These are phyloP conservation scores for Candida ovalis DNA, from an alignment of 805 yeast genomes.

Conservation along the genomic window DNA sequence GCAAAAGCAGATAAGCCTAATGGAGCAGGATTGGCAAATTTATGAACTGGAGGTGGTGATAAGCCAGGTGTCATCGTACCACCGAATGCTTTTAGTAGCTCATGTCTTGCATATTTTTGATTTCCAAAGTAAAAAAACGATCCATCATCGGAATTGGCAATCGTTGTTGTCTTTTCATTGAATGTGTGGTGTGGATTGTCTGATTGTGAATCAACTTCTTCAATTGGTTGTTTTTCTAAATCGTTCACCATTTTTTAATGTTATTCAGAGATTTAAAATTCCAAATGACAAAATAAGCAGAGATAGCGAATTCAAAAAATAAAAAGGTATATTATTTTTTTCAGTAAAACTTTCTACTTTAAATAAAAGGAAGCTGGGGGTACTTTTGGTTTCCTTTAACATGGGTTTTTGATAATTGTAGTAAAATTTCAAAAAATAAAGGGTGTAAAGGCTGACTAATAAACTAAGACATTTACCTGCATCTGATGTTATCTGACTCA, in stretches of 20 bases:
- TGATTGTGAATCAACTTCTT: conserved; percentile 12
- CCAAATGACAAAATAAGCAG: no score
- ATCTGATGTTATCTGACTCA: no score
- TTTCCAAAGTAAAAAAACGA: conserved; percentile 70
- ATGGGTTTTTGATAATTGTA: no score
- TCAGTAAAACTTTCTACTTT: no score
- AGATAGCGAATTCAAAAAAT: no score
- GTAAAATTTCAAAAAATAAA: no score
- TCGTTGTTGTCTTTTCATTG: conserved; percentile 18
- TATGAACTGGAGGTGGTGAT: conserved; percentile 52
- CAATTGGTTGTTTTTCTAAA: conserved; percentile 19
- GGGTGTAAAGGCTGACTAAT: no score
- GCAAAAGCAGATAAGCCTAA: conserved; percentile 72
- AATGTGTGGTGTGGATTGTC: conserved; percentile 21
- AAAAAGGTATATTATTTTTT: no score
- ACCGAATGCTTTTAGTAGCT: conserved; percentile 67
- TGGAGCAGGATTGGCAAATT: conserved; percentile 73
- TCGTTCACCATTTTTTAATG: conserved; percentile 6
- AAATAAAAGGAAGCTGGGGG: no score
- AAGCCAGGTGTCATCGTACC: conserved; percentile 78
- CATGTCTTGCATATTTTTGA: conserved; percentile 60
- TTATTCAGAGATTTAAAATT: no score
- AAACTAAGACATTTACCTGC: no score
- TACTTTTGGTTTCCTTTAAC: no score
- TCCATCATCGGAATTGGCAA: conserved; percentile 51